These are phyloP conservation scores for Kwoniella pini DNA, from an alignment of 768 basidiomycete genomes.

Conservation along the genomic window DNA sequence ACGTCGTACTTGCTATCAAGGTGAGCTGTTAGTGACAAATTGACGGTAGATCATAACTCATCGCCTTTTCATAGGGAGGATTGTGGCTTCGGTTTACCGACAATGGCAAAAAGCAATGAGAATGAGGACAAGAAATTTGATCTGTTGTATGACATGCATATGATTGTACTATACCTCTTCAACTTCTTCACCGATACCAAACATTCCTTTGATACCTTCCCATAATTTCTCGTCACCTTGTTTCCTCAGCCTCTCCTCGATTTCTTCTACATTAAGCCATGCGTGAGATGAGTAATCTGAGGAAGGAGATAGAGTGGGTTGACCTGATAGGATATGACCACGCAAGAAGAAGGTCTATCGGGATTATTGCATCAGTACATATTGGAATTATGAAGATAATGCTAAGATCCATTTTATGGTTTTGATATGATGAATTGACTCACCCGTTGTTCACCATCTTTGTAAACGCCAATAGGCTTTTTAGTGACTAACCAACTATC, in stretches of 20 bases:
- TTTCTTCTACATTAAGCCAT: slow-evolving; percentile 93
- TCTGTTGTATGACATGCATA: slow-evolving; percentile 5
- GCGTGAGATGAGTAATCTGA: slow-evolving; percentile 70
- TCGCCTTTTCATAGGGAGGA: slow-evolving; percentile 28
- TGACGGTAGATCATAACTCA: too few species aligned
- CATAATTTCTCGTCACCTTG: slow-evolving; percentile 39
- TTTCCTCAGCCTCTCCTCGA: slow-evolving; percentile 58
- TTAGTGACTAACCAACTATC: slow-evolving; percentile 92
- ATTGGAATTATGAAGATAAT: background rate
- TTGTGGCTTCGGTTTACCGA: slow-evolving; percentile 29
- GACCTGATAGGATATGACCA: slow-evolving; percentile 86
- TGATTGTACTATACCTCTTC: background rate
- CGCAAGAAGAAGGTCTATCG: slow-evolving; percentile 89
- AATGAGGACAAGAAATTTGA: background rate
- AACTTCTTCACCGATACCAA: slow-evolving; percentile 24
- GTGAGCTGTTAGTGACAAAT: too few species aligned
- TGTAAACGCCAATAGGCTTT: slow-evolving; percentile 79
- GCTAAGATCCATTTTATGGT: background rate
- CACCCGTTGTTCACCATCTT: slow-evolving; percentile 35
- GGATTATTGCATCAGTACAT: too few species aligned
- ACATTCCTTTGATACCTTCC: slow-evolving; percentile 38
- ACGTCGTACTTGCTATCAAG: slow-evolving; percentile 48
- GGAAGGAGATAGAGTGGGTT: slow-evolving; percentile 65
- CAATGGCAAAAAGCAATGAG: background rate
- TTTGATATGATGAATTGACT: slow-evolving; percentile 13